These are phyloP conservation scores for Euphorbia celastroides DNA, from an alignment of 441 rosid species.

Conservation along the genomic window DNA sequence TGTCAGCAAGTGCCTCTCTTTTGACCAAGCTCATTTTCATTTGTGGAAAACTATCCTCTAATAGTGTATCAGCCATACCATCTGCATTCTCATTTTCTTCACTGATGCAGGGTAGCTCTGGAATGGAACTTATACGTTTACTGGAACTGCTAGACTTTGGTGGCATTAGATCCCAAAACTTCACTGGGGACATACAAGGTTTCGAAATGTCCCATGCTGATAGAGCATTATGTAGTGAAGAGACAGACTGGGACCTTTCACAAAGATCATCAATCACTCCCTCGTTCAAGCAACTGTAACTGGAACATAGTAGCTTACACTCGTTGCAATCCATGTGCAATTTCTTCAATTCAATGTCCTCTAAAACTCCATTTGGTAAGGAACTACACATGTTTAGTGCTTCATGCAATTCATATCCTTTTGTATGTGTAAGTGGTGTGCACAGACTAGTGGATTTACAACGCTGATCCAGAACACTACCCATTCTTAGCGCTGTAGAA, in stretches of 20 bases:
- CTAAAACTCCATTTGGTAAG: constrained; percentile 62
- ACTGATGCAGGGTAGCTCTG: constrained; percentile 79
- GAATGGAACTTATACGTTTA: constrained; percentile 54
- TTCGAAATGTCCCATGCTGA: constrained; percentile 40
- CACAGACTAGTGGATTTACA: constrained; percentile 54
- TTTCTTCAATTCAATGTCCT: constrained; percentile 35
- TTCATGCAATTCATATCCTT: constrained; percentile 33
- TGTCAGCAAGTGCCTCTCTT: constrained; percentile 57
- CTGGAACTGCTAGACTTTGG: constrained; percentile 66
- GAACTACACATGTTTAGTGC: constrained; percentile 43
- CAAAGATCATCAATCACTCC: constrained; percentile 29
- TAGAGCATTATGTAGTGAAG: constrained; percentile 35
- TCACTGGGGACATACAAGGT: constrained; percentile 54
- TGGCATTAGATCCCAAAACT: constrained; percentile 64
- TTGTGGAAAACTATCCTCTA: constrained; percentile 32
- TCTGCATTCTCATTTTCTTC: constrained; percentile 74
- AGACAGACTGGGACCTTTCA: constrained; percentile 42
- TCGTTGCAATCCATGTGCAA: constrained; percentile 14
- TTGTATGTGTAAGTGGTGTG: constrained; percentile 56
- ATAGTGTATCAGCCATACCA: constrained; percentile 38
- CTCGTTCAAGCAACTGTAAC: constrained; percentile 32
- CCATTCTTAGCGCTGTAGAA: constrained; percentile 44
- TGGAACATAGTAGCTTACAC: constrained; percentile 28
- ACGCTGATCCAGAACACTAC: constrained; percentile 55
- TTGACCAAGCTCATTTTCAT: constrained; percentile 31